A percentile compares a stretch with the other conserved stretches of the same genome.
Evolutionary conservation across 2,329 filamentous ascomycete genomes (phyloP).

Genomic region (Bipolaris oryzae): DNA sequence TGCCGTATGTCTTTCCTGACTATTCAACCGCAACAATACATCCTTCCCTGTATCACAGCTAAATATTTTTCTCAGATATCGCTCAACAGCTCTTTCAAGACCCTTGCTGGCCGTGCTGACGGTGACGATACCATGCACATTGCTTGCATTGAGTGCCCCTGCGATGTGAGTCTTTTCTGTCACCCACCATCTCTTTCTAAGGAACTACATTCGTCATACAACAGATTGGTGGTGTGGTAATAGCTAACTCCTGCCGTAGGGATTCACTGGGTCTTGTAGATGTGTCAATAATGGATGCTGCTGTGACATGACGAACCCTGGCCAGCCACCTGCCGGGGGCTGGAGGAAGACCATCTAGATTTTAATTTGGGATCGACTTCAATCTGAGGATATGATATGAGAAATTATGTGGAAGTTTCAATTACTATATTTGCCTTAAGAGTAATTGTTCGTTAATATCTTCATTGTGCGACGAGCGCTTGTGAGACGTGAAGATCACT

Average conservation of each 20-base stretch:
- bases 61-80: constrained; percentile 2
- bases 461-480: too few relatives aligned
- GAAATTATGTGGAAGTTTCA: too few relatives aligned
- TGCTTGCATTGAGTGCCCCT: constrained; percentile 12
- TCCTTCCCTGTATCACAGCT: not conserved
- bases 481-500: too few relatives aligned
- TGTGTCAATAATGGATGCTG: not conserved
- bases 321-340: not conserved
- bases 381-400: too few relatives aligned
- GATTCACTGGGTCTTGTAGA: not conserved
- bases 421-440: too few relatives aligned
- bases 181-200: not conserved
- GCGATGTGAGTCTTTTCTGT: constrained; percentile 1
- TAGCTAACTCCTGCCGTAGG: not conserved
- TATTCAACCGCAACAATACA: not conserved
- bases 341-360: not conserved
- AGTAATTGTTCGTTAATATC: too few relatives aligned
- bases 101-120: constrained; percentile 1
- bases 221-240: not conserved
- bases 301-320: not conserved
- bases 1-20: not conserved
- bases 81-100: constrained; percentile 11
- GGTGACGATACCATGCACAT: constrained; percentile 1
- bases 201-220: not conserved
- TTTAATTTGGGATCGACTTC: not conserved